Conservation (phyloP, 1,139 yeast species). For the Geotrichum reessii region DNA sequence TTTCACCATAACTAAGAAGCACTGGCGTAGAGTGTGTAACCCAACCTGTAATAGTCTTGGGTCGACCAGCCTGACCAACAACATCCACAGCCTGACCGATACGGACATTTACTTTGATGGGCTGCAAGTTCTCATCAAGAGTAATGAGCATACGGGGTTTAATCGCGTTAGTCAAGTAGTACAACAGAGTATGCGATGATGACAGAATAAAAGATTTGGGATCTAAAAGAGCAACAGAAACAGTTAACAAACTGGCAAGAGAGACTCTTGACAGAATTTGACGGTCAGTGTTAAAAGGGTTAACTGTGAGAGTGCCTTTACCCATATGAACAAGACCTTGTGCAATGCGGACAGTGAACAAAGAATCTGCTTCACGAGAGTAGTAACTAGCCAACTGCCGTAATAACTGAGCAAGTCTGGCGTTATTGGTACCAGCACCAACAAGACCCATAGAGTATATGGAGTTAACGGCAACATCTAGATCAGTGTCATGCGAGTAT, state of each 20-base stretch:
- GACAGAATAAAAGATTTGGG: slow-evolving; percentile 64
- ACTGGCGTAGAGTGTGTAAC: slow-evolving; percentile 98
- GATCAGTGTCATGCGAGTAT: slow-evolving; percentile 91
- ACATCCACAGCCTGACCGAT: slow-evolving; percentile 99
- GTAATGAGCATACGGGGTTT: slow-evolving; percentile 93
- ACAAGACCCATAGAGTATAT: slow-evolving; percentile 96
- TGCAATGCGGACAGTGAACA: slow-evolving; percentile 90
- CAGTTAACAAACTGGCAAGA: slow-evolving; percentile 82
- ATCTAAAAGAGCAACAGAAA: slow-evolving; percentile 75
- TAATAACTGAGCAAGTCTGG: slow-evolving; percentile 90
- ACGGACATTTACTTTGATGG: slow-evolving; percentile 90
- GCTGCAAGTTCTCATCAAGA: slow-evolving; percentile 81
- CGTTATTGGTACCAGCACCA: slow-evolving; percentile 98
- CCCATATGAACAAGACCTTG: slow-evolving; percentile 94
- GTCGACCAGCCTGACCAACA: slow-evolving; percentile 98
- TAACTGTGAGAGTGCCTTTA: slow-evolving; percentile 86
- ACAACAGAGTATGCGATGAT: slow-evolving; percentile 75
- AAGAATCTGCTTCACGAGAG: slow-evolving; percentile 80
- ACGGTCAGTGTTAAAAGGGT: slow-evolving; percentile 86
- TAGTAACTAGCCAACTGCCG: slow-evolving; percentile 94
- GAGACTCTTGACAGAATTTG: slow-evolving; percentile 84
- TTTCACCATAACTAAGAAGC: slow-evolving; percentile 83
- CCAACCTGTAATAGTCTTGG: slow-evolving; percentile 98
- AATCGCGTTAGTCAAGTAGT: slow-evolving; percentile 80
- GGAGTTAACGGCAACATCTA: slow-evolving; percentile 92